Conservation (phyloP, 2,329 filamentous ascomycete species). For the Botryotinia calthae region DNA sequence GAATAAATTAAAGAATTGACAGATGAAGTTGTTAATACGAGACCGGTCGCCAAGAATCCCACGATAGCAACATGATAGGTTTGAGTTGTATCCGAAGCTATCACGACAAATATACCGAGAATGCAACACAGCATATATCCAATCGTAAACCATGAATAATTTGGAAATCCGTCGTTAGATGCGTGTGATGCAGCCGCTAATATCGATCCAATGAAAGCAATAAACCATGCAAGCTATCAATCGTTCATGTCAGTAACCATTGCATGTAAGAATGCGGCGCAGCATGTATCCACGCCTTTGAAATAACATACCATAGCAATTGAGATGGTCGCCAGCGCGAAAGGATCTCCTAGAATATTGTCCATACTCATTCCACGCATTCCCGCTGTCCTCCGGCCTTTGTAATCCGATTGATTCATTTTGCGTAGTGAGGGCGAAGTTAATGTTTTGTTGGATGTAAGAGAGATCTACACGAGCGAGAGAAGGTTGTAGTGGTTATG, state of each 20-base stretch:
- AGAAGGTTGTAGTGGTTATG: not conserved
- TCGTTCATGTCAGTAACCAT: conserved; percentile 12
- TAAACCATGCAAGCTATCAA: conserved; percentile 85
- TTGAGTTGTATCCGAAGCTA: conserved; percentile 79
- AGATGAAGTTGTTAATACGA: conserved; percentile 81
- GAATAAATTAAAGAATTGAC: conserved; percentile 86
- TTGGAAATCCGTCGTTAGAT: conserved; percentile 60
- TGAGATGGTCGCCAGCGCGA: conserved; percentile 89
- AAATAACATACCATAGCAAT: conserved; percentile 72
- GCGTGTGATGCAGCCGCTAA: conserved; percentile 58
- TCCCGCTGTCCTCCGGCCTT: conserved; percentile 48
- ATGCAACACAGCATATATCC: conserved; percentile 85
- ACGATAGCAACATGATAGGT: conserved; percentile 92
- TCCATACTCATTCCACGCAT: conserved; percentile 67
- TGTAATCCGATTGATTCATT: conserved; percentile 69
- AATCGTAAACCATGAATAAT: conserved; percentile 89
- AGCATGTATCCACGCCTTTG: conserved; percentile 1
- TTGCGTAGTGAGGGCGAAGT: conserved; percentile 73
- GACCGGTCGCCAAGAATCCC: conserved; percentile 77
- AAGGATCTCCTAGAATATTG: conserved; percentile 94
- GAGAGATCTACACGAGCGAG: not conserved
- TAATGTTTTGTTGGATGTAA: conserved; percentile 72
- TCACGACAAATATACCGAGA: conserved; percentile 73
- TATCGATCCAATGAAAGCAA: conserved; percentile 83
- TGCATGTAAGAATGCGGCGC: not conserved